These are phyloP conservation scores for Schwanniomyces etchellsii DNA, from an alignment of 1,139 yeast genomes.

Conservation along the genomic window DNA sequence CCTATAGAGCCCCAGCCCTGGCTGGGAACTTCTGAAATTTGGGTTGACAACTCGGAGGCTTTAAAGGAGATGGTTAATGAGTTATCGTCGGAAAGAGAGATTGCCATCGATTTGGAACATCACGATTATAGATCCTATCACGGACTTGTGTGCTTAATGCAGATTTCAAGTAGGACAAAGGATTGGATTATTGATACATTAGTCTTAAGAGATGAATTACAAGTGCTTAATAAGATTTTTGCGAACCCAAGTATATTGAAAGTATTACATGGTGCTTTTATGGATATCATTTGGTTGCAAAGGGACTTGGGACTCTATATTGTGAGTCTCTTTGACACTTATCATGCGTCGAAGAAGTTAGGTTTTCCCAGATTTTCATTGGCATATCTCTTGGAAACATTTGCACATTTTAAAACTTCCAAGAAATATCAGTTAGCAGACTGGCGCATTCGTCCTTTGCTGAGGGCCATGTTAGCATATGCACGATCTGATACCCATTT, in stretches of 20 bases:
- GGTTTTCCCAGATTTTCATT: constrained; percentile 79
- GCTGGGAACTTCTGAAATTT: constrained; percentile 56
- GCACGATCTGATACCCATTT: constrained; percentile 97
- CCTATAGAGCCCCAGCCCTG: constrained; percentile 61
- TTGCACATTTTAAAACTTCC: constrained; percentile 81
- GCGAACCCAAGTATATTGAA: constrained; percentile 77
- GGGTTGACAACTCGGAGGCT: constrained; percentile 61
- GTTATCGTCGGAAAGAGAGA: constrained; percentile 48
- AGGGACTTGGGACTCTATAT: constrained; percentile 89
- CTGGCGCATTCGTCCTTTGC: constrained; percentile 90
- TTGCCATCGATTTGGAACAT: constrained; percentile 97
- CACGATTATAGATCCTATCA: constrained; percentile 88
- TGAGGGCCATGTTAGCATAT: constrained; percentile 71
- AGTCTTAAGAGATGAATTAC: constrained; percentile 66
- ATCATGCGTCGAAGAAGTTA: constrained; percentile 75
- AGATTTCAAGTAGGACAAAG: constrained; percentile 72
- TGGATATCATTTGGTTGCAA: constrained; percentile 97
- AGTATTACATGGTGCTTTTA: constrained; percentile 92
- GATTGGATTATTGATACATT: constrained; percentile 85
- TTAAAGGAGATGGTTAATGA: constrained; percentile 51
- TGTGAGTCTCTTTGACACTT: constrained; percentile 89
- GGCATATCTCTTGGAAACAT: constrained; percentile 76
- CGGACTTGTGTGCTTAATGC: constrained; percentile 93
- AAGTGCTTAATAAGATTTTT: constrained; percentile 64
- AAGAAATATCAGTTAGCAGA: constrained; percentile 95